Conservation (phyloP, 1,284 basidiomycete species). For the Leccinum solheimii region DNA sequence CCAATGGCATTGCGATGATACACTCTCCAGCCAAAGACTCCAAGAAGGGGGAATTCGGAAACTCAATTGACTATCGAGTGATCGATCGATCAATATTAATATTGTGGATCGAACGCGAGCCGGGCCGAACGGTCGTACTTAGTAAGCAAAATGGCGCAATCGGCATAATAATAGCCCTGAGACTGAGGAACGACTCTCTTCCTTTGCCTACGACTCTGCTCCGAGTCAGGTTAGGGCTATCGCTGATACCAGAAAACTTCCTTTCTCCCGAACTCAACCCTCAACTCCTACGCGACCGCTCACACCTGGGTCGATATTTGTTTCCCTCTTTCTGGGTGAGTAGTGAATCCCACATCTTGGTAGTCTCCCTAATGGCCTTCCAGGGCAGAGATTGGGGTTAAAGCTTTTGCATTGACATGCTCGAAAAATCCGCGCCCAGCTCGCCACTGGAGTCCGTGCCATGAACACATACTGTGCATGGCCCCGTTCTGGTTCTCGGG, state of each 20-base stretch:
- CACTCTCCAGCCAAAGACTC: neutral
- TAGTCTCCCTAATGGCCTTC: neutral
- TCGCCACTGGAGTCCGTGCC: too few relatives aligned
- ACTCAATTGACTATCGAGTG: neutral
- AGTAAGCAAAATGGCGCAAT: too few relatives aligned
- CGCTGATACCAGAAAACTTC: neutral
- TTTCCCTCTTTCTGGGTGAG: neutral
- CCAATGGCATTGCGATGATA: constrained; percentile 15
- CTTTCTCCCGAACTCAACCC: neutral
- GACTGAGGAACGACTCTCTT: too few relatives aligned
- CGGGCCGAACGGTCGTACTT: too few relatives aligned
- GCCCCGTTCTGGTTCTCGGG: too few relatives aligned
- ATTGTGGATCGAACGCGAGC: too few relatives aligned
- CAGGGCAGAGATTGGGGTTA: neutral
- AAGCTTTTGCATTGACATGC: neutral
- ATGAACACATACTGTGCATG: too few relatives aligned
- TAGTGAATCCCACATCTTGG: neutral
- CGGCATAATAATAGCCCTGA: too few relatives aligned
- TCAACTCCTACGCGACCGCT: neutral
- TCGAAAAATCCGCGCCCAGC: neutral
- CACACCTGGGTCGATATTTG: too few relatives aligned
- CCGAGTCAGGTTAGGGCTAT: neutral
- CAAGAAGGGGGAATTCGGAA: neutral
- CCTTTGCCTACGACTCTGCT: too few relatives aligned
- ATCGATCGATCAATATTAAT: too few relatives aligned